Evolutionary conservation across 495 filamentous ascomycete genomes (phyloP).

Genomic region (Aspergillus coremiiformis): DNA sequence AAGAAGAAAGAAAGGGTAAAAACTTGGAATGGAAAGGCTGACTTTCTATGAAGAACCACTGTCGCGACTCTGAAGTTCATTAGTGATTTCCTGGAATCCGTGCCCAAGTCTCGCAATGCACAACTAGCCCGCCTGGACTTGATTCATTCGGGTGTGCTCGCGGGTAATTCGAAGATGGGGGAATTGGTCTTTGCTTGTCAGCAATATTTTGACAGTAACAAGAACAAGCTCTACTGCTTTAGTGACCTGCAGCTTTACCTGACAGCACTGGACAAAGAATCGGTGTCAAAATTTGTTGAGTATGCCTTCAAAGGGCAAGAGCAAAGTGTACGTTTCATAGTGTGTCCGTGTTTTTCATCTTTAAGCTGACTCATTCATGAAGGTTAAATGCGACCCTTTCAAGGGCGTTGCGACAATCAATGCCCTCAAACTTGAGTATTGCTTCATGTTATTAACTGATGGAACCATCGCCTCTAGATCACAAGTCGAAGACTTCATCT

Average conservation of each 20-base stretch:
- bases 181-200: conserved; percentile 37
- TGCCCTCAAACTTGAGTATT: conserved; percentile 50
- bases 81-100: conserved; percentile 27
- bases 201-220: conserved; percentile 43
- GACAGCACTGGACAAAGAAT: conserved; percentile 28
- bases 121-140: conserved; percentile 35
- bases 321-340: conserved; percentile 25
- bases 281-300: conserved; percentile 32
- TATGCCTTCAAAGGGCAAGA: conserved; percentile 22
- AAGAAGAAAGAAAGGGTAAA: neutral
- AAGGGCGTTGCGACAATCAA: conserved; percentile 42
- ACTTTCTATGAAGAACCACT: conserved; percentile 22
- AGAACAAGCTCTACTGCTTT: conserved; percentile 48
- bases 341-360: neutral
- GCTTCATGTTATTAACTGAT: conserved; percentile 39
- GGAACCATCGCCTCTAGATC: conserved; percentile 25
- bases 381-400: conserved; percentile 11
- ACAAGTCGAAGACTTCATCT: conserved; percentile 38
- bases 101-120: conserved; percentile 43
- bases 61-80: conserved; percentile 25
- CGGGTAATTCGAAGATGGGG: conserved; percentile 25
- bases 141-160: conserved; percentile 17
- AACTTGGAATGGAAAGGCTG: neutral
- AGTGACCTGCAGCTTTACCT: conserved; percentile 45
- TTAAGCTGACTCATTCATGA: conserved; percentile 7